Evolutionary conservation across 345 rosid species (phyloP).

Genomic region (Firmiana major): DNA sequence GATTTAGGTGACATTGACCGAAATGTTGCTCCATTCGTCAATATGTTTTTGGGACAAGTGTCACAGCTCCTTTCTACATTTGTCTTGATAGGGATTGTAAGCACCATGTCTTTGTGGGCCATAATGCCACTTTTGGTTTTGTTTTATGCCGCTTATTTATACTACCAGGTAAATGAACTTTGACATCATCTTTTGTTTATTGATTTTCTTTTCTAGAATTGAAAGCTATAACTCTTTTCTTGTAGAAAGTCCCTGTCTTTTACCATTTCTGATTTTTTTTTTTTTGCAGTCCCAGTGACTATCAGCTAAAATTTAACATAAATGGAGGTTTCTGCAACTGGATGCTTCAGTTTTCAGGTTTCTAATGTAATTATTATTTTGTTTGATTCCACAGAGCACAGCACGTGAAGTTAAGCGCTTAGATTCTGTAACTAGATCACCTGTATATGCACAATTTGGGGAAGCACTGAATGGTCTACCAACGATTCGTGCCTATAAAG

Average conservation of each 20-base stretch:
- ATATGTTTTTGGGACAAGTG: slow-evolving; percentile 80
- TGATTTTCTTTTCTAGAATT: neutral
- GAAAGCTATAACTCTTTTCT: neutral
- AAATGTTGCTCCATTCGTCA: slow-evolving; percentile 60
- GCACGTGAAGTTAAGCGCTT: slow-evolving; percentile 97
- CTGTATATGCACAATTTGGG: slow-evolving; percentile 97
- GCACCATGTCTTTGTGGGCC: slow-evolving; percentile 98
- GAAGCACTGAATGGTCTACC: slow-evolving; percentile 94
- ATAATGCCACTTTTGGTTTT: slow-evolving; percentile 90
- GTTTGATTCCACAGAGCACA: slow-evolving; percentile 59
- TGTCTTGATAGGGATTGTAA: slow-evolving; percentile 89
- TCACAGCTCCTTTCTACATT: slow-evolving; percentile 92
- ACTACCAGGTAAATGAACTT: slow-evolving; percentile 70
- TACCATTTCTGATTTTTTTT: neutral
- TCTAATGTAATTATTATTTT: slow-evolving; percentile 20
- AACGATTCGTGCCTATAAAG: slow-evolving; percentile 94
- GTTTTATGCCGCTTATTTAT: slow-evolving; percentile 86
- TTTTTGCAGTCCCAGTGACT: neutral
- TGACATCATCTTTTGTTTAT: neutral
- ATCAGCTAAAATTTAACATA: neutral
- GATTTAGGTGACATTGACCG: slow-evolving; percentile 96
- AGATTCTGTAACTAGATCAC: slow-evolving; percentile 93
- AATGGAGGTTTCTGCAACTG: neutral
- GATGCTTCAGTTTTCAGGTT: neutral
- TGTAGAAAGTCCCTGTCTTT: neutral